Percentiles rank a stretch among this genome's conserved stretches.
These are phyloP conservation scores for Tolypocladium inflatum DNA, from an alignment of 2,329 filamentous ascomycete genomes.

Conservation along the genomic window DNA sequence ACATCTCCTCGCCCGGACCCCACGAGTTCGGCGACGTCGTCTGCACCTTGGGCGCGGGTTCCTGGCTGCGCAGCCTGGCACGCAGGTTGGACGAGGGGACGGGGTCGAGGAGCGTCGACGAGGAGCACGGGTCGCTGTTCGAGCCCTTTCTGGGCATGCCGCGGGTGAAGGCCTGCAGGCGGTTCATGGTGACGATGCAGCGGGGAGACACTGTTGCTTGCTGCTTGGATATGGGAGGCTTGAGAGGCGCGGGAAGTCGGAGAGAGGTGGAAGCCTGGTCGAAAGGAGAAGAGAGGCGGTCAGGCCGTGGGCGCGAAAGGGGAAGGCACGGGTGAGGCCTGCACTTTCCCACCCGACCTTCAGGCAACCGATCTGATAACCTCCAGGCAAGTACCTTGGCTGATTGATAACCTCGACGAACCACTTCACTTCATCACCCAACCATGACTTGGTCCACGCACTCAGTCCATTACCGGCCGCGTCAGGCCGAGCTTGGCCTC, in stretches of 20 bases:
- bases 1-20: conserved; percentile 8
- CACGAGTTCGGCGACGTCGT: conserved; percentile 2
- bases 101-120: not conserved
- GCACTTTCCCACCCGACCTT: not conserved
- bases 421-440: no score
- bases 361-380: not conserved
- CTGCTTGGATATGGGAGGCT: not conserved
- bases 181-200: not conserved
- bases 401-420: no score
- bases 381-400: not conserved
- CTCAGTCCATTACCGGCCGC: not conserved
- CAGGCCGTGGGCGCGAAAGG: not conserved
- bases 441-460: not conserved
- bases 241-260: not conserved
- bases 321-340: not conserved
- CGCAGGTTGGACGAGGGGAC: conserved; percentile 15
- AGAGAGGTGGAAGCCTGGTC: not conserved
- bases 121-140: not conserved
- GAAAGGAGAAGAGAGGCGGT: not conserved
- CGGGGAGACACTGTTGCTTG: not conserved
- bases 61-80: conserved; percentile 16
- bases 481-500: conserved; percentile 36
- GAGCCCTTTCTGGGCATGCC: not conserved
- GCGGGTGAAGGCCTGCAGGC: not conserved
- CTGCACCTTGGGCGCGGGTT: not conserved